phyloP scores from a whole-genome alignment of 2,329 filamentous ascomycete species.

The Scedosporium boydii region DNA sequence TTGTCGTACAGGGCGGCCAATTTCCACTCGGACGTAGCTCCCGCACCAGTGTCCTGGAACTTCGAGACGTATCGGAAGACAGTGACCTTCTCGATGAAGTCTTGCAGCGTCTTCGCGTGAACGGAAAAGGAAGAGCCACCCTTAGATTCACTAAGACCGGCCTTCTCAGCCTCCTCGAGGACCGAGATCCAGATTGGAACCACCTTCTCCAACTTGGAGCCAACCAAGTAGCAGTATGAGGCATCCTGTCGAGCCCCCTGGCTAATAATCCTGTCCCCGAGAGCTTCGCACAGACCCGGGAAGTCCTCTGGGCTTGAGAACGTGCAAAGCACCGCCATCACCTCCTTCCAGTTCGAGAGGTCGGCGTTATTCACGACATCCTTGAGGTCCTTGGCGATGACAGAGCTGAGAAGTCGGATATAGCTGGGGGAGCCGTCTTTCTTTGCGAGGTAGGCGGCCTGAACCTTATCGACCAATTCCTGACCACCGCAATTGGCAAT shows the following conservation, averaged over 20 bases:
- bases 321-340: slow-evolving; percentile 91
- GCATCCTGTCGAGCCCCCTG: slow-evolving; percentile 74
- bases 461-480: slow-evolving; percentile 87
- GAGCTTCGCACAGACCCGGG: slow-evolving; percentile 84
- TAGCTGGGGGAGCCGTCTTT: slow-evolving; percentile 83
- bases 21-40: slow-evolving; percentile 74
- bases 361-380: slow-evolving; percentile 96
- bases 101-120: slow-evolving; percentile 78
- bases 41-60: slow-evolving; percentile 71
- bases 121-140: slow-evolving; percentile 82
- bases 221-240: slow-evolving; percentile 91
- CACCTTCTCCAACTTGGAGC: slow-evolving; percentile 95
- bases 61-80: slow-evolving; percentile 91
- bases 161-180: slow-evolving; percentile 73
- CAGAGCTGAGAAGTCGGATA: slow-evolving; percentile 77
- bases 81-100: slow-evolving; percentile 96
- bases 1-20: slow-evolving; percentile 81
- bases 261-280: slow-evolving; percentile 85
- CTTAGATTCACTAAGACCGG: slow-evolving; percentile 56
- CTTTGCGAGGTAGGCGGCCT: slow-evolving; percentile 79
- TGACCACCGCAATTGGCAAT: slow-evolving; percentile 95
- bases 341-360: slow-evolving; percentile 88
- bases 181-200: slow-evolving; percentile 89
- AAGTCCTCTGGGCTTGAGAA: slow-evolving; percentile 90
- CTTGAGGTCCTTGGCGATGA: slow-evolving; percentile 95